Evolutionary conservation across 2,329 filamentous ascomycete species (phyloP).

Genomic region (Fusarium keratoplasticum): DNA sequence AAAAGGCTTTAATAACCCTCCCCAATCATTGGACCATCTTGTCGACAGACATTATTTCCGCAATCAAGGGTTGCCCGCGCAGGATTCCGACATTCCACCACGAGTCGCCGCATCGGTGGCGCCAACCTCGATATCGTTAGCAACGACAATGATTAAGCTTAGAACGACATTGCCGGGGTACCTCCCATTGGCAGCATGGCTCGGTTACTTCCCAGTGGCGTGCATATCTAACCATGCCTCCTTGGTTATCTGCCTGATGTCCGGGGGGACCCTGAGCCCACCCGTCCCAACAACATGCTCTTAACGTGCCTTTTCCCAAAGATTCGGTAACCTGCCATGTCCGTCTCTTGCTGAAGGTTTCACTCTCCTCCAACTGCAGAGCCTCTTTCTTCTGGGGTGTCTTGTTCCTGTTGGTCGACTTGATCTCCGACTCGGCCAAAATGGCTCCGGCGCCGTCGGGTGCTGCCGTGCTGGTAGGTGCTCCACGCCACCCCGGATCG

Average conservation of each 20-base stretch:
- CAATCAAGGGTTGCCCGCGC: not conserved
- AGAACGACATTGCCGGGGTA: too few species aligned
- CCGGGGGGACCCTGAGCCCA: not conserved
- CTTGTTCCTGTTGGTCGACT: not conserved
- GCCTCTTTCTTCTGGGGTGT: not conserved
- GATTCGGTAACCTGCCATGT: not conserved
- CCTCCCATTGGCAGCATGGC: not conserved
- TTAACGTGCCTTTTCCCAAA: not conserved
- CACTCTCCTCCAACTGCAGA: not conserved
- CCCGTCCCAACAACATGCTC: not conserved
- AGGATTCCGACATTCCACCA: not conserved
- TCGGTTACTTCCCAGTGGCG: not conserved
- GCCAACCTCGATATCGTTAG: constrained; percentile 1
- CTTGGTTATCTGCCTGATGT: not conserved
- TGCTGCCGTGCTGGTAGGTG: constrained; percentile 5
- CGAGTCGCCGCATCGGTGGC: not conserved
- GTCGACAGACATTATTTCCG: not conserved
- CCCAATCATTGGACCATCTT: not conserved
- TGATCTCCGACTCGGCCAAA: not conserved
- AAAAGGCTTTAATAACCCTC: not conserved
- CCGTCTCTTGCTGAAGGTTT: not conserved
- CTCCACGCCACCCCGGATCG: not conserved
- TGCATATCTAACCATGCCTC: not conserved
- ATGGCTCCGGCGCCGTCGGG: constrained; percentile 7
- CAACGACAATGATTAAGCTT: not conserved